These are phyloP conservation scores for Eucalyptus dawsonii DNA, from an alignment of 345 rosid genomes.

Conservation along the genomic window DNA sequence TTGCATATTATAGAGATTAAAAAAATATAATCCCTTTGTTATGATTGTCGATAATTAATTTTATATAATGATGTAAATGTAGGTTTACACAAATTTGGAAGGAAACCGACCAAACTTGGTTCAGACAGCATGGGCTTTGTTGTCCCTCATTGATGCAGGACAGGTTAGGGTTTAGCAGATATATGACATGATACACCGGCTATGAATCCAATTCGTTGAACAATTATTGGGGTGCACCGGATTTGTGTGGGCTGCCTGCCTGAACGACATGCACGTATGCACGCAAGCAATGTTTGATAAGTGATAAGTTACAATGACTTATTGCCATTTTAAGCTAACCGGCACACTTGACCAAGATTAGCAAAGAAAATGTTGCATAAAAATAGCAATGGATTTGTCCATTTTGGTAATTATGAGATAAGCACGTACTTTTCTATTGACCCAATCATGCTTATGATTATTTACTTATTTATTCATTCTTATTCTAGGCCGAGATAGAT, in stretches of 20 bases:
- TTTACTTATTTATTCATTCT: background rate
- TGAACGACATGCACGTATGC: background rate
- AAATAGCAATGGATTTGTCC: background rate
- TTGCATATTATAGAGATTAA: background rate
- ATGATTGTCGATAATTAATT: background rate
- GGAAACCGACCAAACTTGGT: conserved; percentile 29
- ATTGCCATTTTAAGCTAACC: background rate
- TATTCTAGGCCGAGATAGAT: conserved; percentile 2
- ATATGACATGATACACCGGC: background rate
- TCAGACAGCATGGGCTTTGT: conserved; percentile 45
- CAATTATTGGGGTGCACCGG: background rate
- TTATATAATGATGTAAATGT: background rate
- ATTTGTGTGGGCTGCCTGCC: background rate
- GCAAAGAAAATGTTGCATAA: background rate
- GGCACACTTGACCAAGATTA: background rate
- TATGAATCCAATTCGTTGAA: background rate
- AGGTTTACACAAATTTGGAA: conserved; percentile 29
- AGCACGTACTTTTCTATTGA: background rate
- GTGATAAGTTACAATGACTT: background rate
- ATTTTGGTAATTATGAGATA: background rate
- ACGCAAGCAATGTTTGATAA: background rate
- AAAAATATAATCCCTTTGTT: background rate
- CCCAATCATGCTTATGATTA: background rate
- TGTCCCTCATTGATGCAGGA: conserved; percentile 31
- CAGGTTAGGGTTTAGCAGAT: conserved; percentile 8